A percentile compares a stretch with the other conserved stretches of the same genome.
Evolutionary conservation across 495 filamentous ascomycete genomes (phyloP).

Genomic region (Podospora conica): DNA sequence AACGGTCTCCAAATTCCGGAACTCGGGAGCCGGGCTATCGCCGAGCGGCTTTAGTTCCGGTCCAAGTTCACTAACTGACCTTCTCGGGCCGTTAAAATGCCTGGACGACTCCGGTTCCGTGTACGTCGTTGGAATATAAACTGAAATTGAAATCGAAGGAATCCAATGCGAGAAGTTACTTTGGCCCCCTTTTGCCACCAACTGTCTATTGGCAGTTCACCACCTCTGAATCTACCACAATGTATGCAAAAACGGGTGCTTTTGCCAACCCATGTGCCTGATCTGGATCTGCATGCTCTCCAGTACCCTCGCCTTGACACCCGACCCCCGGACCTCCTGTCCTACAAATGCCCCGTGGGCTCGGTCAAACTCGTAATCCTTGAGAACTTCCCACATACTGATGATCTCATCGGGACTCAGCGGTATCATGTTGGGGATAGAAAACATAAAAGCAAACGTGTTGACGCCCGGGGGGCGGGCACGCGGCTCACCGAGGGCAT

Average conservation of each 20-base stretch:
- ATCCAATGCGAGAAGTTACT: not conserved
- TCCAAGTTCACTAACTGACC: too few species aligned
- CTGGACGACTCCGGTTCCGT: not conserved
- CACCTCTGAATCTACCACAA: not conserved
- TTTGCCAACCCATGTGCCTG: constrained; percentile 46
- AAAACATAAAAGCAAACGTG: constrained; percentile 70
- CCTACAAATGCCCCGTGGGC: constrained; percentile 61
- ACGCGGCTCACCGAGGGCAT: constrained; percentile 29
- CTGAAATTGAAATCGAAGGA: not conserved
- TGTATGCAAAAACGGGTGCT: constrained; percentile 37
- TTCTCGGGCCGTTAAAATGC: not conserved
- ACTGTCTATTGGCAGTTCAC: too few species aligned
- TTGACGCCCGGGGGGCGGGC: constrained; percentile 50
- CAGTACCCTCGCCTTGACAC: constrained; percentile 57
- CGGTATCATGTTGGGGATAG: constrained; percentile 74
- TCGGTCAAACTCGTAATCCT: constrained; percentile 52
- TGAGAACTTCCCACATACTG: constrained; percentile 47
- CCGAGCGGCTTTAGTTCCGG: not conserved
- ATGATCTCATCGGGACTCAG: constrained; percentile 51
- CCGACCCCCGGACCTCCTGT: constrained; percentile 49
- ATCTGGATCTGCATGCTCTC: constrained; percentile 72
- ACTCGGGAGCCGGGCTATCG: not conserved
- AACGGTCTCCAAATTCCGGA: not conserved
- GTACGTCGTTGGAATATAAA: not conserved
- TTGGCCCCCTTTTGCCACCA: not conserved